These are phyloP conservation scores for Parachlorella kessleri DNA, from an alignment of 139 green algal species.

Conservation along the genomic window DNA sequence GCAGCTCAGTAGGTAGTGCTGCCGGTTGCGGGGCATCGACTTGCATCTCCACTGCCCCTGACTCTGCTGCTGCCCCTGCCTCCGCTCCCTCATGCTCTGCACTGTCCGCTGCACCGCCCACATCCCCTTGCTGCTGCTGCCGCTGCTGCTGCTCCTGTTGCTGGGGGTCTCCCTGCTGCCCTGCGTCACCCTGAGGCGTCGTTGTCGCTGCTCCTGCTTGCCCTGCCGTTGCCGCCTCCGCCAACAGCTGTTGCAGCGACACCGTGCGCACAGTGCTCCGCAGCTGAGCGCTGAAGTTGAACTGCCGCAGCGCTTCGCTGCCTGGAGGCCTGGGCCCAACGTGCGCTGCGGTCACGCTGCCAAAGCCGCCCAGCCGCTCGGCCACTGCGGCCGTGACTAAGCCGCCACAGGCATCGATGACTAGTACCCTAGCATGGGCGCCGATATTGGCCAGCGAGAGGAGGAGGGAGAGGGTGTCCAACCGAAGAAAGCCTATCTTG, in stretches of 20 bases:
- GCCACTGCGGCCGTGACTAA: conserved; percentile 71
- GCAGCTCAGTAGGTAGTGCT: too few species aligned
- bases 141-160: conserved; percentile 15
- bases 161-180: too few species aligned
- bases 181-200: too few species aligned
- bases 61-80: conserved; percentile 7
- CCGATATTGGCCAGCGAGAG: conserved; percentile 80
- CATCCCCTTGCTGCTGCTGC: conserved; percentile 14
- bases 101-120: background rate
- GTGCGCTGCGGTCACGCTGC: conserved; percentile 52
- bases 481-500: conserved; percentile 67
- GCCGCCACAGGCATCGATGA: conserved; percentile 72
- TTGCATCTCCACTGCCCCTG: background rate
- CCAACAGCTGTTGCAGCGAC: conserved; percentile 35
- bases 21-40: background rate
- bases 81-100: background rate
- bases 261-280: conserved; percentile 37
- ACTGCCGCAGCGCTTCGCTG: conserved; percentile 22
- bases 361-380: conserved; percentile 77
- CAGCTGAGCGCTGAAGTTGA: conserved; percentile 57
- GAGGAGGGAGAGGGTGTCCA: conserved; percentile 75
- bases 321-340: conserved; percentile 25
- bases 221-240: background rate
- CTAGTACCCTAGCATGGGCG: conserved; percentile 59
- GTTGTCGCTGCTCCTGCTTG: background rate